phyloP scores from a whole-genome alignment of 2,329 filamentous ascomycete species.

The Epichloe bromicola region DNA sequence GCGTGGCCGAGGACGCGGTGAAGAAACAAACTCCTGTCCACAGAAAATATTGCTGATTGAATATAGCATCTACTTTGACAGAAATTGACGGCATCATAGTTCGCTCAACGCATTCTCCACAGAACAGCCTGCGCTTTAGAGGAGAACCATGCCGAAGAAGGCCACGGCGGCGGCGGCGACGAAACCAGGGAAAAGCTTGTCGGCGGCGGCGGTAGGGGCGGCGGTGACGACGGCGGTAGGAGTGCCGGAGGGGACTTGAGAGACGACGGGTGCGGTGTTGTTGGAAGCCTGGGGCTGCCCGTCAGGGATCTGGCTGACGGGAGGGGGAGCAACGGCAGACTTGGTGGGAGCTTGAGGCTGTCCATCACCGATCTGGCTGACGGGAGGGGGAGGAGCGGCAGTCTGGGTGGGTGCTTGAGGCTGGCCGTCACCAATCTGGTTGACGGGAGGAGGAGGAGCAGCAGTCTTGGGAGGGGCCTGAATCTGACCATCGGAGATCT shows the following conservation, averaged over 20 bases:
- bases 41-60: not conserved
- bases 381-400: slow-evolving; percentile 19
- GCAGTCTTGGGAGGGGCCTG: slow-evolving; percentile 9
- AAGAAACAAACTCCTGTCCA: not conserved
- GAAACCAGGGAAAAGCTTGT: slow-evolving; percentile 7
- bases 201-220: slow-evolving; percentile 3
- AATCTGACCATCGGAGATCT: slow-evolving; percentile 23
- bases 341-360: slow-evolving; percentile 37
- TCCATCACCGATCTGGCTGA: slow-evolving; percentile 34
- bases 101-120: not conserved
- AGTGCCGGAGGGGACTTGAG: slow-evolving; percentile 8
- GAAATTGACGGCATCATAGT: not conserved
- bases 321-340: slow-evolving; percentile 13
- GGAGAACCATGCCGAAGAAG: slow-evolving; percentile 8
- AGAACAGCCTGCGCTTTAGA: slow-evolving; percentile 5
- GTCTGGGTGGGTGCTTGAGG: slow-evolving; percentile 33
- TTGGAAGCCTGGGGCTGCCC: slow-evolving; percentile 18
- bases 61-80: not conserved
- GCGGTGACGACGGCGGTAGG: not conserved
- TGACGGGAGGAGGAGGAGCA: slow-evolving; percentile 16
- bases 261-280: slow-evolving; percentile 8
- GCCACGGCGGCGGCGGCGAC: slow-evolving; percentile 7
- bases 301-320: slow-evolving; percentile 19
- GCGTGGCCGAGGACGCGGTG: not conserved
- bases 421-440: slow-evolving; percentile 33